A percentile compares a stretch with the other conserved stretches of the same genome.
Evolutionary conservation across 1,139 yeast genomes (phyloP).

Genomic region (Magnusiomyces magnusii): DNA sequence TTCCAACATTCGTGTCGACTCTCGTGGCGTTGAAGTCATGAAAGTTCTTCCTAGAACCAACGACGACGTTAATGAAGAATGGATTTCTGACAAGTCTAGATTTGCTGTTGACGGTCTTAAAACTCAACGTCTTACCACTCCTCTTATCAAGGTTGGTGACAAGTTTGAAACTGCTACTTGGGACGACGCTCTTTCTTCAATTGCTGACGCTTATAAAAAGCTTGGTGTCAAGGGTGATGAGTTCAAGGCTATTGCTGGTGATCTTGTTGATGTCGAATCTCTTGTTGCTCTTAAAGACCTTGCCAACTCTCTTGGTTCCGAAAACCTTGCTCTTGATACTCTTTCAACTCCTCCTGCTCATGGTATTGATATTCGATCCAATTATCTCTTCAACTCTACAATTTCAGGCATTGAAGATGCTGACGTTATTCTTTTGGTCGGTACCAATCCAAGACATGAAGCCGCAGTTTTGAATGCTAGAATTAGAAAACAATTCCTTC

Average conservation of each 20-base stretch:
- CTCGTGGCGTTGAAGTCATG: slow-evolving; percentile 85
- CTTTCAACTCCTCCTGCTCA: slow-evolving; percentile 53
- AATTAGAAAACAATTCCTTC: slow-evolving; percentile 76
- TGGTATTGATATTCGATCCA: slow-evolving; percentile 70
- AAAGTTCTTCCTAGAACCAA: slow-evolving; percentile 80
- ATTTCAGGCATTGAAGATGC: slow-evolving; percentile 78
- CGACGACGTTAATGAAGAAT: slow-evolving; percentile 84
- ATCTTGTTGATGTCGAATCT: slow-evolving; percentile 75
- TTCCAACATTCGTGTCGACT: slow-evolving; percentile 74
- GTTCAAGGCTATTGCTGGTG: slow-evolving; percentile 76
- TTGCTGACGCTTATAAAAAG: slow-evolving; percentile 55
- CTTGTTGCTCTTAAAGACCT: slow-evolving; percentile 77
- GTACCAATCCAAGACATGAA: slow-evolving; percentile 86
- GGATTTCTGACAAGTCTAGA: slow-evolving; percentile 86
- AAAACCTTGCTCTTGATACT: slow-evolving; percentile 69
- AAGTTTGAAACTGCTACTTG: slow-evolving; percentile 71
- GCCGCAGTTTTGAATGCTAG: slow-evolving; percentile 85
- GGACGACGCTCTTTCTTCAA: slow-evolving; percentile 75
- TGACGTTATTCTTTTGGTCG: slow-evolving; percentile 69
- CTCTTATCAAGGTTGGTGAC: slow-evolving; percentile 66
- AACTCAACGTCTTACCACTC: slow-evolving; percentile 80
- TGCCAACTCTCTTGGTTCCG: slow-evolving; percentile 69
- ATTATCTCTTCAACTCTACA: slow-evolving; percentile 73
- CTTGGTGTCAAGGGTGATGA: slow-evolving; percentile 61
- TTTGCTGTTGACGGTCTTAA: slow-evolving; percentile 82